Base-by-base conservation (phyloP, 306 rosid genomes). In the Gastrolobium villosum region DNA sequence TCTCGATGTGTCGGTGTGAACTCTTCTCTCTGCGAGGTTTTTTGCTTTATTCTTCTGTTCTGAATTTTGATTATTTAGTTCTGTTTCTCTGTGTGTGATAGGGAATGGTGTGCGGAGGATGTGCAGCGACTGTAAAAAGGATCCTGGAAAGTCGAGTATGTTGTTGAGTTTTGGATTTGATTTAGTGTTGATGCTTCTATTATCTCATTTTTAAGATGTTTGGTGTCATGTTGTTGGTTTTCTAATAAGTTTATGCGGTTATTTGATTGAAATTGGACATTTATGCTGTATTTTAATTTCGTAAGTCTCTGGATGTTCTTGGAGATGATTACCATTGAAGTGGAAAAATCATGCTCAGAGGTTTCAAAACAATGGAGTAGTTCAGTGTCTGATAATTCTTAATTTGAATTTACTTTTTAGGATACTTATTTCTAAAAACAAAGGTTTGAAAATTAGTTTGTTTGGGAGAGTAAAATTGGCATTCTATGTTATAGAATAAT, bases 101-200 rank as follows among this genome's bases (percentile, higher is more conserved):
- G 91, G 94, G 92, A 70, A 90, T 90, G 94, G 81, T 81, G 6
- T 94, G 98, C 26, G 96, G 91, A 11, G 98, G 98, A 28, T 94
- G 98, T 82, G 94, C 96, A 0, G 93, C 97, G 3, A 92, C 85
- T 80, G 98, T 94, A 80, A 89, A 94, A 85, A 90, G 93, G 84
- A 92, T 94, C 65, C 86, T 94, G 20, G 98, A 92, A 83, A 88
- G 85, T 84, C 97, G 83, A 84, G 99, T 93, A 81, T 80, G 90
- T 74, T 77, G 36, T 41, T 82, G 2, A 53, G 40, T 26, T 48
- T 56, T 71, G 50, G 39, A 65, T 75, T 78, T 57, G 64, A 50
- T 61, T 54, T 69, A 75, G 40, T 69, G 39, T 65, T 3, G 43
- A 59, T 55, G 60, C 72, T 75, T 78, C 36, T 40, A 20, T 62